These are phyloP conservation scores for Diospyros lotus DNA, from an alignment of 148 eudicot genomes.

Conservation along the genomic window DNA sequence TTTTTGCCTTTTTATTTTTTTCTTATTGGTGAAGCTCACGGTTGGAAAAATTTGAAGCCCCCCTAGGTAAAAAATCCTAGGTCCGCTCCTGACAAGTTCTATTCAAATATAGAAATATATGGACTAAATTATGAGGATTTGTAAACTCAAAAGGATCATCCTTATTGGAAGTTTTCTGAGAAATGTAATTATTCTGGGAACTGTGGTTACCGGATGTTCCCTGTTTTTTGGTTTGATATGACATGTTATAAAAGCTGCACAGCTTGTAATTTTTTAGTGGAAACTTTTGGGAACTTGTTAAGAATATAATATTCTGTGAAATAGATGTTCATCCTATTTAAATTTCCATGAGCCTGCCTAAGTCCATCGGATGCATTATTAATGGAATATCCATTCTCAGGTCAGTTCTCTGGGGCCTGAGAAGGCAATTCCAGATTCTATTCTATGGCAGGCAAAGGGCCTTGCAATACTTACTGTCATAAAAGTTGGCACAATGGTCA, in stretches of 20 bases:
- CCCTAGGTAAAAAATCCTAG: too few relatives aligned
- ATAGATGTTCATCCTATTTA: not conserved
- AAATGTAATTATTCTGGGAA: not conserved
- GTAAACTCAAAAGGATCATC: not conserved
- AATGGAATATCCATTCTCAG: constrained; percentile 22
- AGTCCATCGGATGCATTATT: not conserved
- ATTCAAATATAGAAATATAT: not conserved
- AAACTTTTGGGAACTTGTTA: not conserved
- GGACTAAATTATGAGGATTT: not conserved
- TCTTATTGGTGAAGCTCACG: too few relatives aligned
- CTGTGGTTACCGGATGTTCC: too few relatives aligned
- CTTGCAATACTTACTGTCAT: constrained; percentile 59
- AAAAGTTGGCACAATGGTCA: constrained; percentile 63
- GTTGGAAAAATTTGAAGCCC: too few relatives aligned
- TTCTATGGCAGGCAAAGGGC: constrained; percentile 59
- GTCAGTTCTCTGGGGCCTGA: constrained; percentile 46
- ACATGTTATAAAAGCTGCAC: not conserved
- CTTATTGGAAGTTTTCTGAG: too few relatives aligned
- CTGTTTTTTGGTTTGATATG: too few relatives aligned
- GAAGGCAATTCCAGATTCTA: constrained; percentile 48
- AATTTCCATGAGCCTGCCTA: not conserved
- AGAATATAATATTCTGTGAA: not conserved
- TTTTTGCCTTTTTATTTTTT: too few relatives aligned
- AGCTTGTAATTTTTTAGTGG: not conserved
- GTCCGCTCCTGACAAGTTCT: not conserved